phyloP scores from a whole-genome alignment of 176 grass and related monocot genomes.

The Carex cristatella region DNA sequence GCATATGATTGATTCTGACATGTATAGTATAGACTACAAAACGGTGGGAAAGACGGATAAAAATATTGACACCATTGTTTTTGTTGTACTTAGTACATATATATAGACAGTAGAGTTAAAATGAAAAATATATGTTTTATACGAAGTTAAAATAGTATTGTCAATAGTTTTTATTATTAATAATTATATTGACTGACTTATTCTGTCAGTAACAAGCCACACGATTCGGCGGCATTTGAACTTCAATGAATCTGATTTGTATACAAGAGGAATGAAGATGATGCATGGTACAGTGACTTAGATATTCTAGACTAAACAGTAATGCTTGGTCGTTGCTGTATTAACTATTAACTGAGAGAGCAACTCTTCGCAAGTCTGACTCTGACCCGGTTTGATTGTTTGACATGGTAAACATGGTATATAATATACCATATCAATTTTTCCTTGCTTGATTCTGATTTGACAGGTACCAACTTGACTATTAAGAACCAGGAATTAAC shows the following conservation, averaged over 20 bases:
- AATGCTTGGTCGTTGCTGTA: neutral
- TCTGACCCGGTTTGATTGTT: neutral
- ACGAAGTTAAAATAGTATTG: too few relatives aligned
- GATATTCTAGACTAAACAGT: neutral
- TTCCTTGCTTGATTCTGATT: neutral
- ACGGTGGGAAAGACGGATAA: neutral
- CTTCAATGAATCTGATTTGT: neutral
- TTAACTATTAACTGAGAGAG: neutral
- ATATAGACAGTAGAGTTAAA: too few relatives aligned
- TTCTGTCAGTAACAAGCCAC: neutral
- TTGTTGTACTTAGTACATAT: too few relatives aligned
- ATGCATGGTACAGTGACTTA: neutral
- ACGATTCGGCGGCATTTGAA: neutral
- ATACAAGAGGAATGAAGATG: neutral
- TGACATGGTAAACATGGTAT: neutral
- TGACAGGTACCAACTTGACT: neutral
- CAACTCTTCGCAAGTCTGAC: neutral
- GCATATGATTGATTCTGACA: neutral
- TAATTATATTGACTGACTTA: neutral
- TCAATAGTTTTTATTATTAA: too few relatives aligned
- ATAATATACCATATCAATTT: neutral
- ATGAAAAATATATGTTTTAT: too few relatives aligned
- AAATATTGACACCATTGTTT: neutral
- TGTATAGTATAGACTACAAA: neutral
- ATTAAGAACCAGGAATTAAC: too few relatives aligned